These are phyloP conservation scores for Strobilomyces confusus DNA, from an alignment of 768 basidiomycete genomes.

Conservation along the genomic window DNA sequence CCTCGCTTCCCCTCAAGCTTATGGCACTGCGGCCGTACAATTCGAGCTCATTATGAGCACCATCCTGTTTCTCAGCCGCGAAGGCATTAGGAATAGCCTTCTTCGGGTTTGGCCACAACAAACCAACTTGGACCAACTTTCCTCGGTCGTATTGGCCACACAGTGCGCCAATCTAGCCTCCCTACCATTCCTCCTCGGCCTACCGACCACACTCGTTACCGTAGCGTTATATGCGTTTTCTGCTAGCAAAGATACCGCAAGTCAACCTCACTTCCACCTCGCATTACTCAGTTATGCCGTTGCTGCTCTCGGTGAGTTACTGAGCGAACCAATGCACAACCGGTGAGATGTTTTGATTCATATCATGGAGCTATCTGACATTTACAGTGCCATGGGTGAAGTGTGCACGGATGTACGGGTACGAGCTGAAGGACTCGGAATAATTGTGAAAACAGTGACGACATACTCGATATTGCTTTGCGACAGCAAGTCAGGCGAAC, in stretches of 20 bases:
- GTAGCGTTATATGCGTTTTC: constrained; percentile 50
- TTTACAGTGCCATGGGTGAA: constrained; percentile 60
- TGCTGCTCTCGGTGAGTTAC: constrained; percentile 72
- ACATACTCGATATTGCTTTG: constrained; percentile 66
- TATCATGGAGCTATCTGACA: constrained; percentile 16
- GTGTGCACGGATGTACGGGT: constrained; percentile 70
- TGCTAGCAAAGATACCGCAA: constrained; percentile 49
- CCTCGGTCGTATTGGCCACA: constrained; percentile 5
- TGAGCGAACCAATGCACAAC: constrained; percentile 82
- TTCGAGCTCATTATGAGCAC: constrained; percentile 90
- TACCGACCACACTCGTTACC: constrained; percentile 57
- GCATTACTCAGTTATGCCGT: constrained; percentile 69
- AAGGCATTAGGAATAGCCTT: constrained; percentile 85
- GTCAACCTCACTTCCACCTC: constrained; percentile 59
- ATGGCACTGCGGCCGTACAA: constrained; percentile 89
- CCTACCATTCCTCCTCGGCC: constrained; percentile 65
- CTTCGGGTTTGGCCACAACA: constrained; percentile 49
- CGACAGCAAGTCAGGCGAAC: constrained; percentile 40
- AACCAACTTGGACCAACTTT: background rate
- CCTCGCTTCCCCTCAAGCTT: constrained; percentile 77
- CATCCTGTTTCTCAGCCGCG: constrained; percentile 88
- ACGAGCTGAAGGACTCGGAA: constrained; percentile 80
- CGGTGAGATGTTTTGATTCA: constrained; percentile 37
- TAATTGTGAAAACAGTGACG: constrained; percentile 65
- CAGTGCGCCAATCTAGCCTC: constrained; percentile 46